These are phyloP conservation scores for Pleodorina starrii DNA, from an alignment of 139 green algal genomes.

Conservation along the genomic window DNA sequence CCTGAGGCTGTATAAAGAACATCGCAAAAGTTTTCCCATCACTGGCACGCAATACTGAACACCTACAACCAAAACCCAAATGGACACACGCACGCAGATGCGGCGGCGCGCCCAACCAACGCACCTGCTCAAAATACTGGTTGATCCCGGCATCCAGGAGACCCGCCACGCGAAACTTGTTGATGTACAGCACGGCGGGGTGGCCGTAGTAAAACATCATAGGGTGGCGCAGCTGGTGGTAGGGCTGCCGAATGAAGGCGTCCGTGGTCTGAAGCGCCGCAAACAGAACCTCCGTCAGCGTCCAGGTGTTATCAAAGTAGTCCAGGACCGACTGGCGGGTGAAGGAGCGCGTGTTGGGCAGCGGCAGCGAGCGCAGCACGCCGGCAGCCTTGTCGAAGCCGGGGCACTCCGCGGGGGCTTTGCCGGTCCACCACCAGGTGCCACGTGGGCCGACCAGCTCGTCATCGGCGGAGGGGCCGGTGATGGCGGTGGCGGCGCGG, in stretches of 20 bases:
- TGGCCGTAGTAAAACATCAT: conserved; percentile 92
- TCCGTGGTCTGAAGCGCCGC: conserved; percentile 69
- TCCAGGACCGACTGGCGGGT: conserved; percentile 77
- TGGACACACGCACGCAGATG: no score
- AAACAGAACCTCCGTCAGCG: conserved; percentile 75
- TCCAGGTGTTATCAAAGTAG: conserved; percentile 89
- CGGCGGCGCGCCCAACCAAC: no score
- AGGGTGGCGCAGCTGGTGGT: conserved; percentile 88
- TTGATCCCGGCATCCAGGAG: conserved; percentile 76
- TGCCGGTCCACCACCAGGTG: conserved; percentile 72
- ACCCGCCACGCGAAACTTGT: conserved; percentile 89
- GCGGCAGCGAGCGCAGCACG: conserved; percentile 71
- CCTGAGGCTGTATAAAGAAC: no score
- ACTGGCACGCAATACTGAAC: no score
- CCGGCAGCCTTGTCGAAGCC: conserved; percentile 63
- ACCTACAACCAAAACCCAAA: no score
- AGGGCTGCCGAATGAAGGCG: conserved; percentile 81
- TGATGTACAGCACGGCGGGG: conserved; percentile 83
- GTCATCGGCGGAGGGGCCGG: conserved; percentile 43
- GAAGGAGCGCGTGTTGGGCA: conserved; percentile 66
- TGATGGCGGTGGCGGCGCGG: conserved; percentile 38
- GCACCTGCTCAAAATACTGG: conserved; percentile 71
- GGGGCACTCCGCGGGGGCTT: conserved; percentile 49
- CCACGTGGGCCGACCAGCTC: conserved; percentile 59
- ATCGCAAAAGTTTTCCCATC: no score